Percentiles rank a stretch among this genome's conserved stretches.
Evolutionary conservation across 345 rosid species (phyloP).

Genomic region (Ceriops tagal): DNA sequence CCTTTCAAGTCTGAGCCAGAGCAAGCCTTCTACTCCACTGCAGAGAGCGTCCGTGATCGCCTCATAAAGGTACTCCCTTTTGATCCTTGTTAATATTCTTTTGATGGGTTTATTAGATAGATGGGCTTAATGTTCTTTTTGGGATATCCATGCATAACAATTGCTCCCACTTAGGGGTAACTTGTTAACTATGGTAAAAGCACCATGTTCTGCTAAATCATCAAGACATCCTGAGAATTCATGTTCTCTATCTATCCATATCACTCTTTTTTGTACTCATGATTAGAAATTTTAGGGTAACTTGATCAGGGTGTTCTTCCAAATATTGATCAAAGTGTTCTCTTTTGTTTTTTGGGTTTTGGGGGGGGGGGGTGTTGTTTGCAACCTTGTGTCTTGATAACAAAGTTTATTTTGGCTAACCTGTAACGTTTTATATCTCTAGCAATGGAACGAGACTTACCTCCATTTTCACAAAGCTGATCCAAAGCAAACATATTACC

Average conservation of each 20-base stretch:
- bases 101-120: neutral
- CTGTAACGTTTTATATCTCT: constrained; percentile 19
- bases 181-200: no score
- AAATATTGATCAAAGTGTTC: no score
- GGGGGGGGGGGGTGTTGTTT: neutral
- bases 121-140: neutral
- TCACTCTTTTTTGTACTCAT: no score
- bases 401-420: neutral
- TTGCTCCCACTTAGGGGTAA: no score
- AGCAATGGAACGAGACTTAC: constrained; percentile 95
- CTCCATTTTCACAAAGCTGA: constrained; percentile 67
- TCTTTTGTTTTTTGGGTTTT: no score
- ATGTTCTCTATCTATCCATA: no score
- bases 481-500: constrained; percentile 92
- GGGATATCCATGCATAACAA: no score
- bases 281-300: no score
- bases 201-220: no score
- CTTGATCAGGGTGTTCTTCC: no score
- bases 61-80: constrained; percentile 51
- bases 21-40: constrained; percentile 80
- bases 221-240: no score
- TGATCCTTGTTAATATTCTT: neutral
- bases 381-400: neutral
- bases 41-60: constrained; percentile 89
- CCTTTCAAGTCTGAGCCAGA: constrained; percentile 83